Percentiles rank a stretch among this genome's conserved stretches.
These are phyloP conservation scores for Mycosphaerelloides madeirae DNA, from an alignment of 2,329 filamentous ascomycete species.

Conservation along the genomic window DNA sequence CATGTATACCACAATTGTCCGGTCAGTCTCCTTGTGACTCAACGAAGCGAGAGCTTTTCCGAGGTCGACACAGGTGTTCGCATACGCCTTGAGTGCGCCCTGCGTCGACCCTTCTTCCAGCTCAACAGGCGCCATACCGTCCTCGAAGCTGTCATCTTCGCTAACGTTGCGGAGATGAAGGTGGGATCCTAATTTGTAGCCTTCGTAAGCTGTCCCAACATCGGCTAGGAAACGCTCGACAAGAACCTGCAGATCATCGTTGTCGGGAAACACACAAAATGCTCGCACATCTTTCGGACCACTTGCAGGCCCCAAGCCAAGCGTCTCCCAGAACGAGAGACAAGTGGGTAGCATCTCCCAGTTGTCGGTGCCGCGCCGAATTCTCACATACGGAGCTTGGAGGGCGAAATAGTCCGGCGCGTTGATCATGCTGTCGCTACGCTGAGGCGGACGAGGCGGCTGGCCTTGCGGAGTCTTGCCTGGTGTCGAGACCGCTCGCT, in stretches of 20 bases:
- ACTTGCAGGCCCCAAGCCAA: constrained; percentile 67
- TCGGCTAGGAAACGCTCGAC: constrained; percentile 62
- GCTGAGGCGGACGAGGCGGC: constrained; percentile 28
- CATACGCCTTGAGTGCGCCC: constrained; percentile 21
- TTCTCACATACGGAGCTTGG: constrained; percentile 64
- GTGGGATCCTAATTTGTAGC: constrained; percentile 59
- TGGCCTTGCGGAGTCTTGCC: constrained; percentile 23
- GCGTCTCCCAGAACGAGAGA: constrained; percentile 73
- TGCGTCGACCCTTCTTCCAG: constrained; percentile 17
- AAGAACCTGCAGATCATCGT: constrained; percentile 58
- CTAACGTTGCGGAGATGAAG: constrained; percentile 47
- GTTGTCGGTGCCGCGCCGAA: constrained; percentile 64
- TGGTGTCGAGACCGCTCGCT: constrained; percentile 11
- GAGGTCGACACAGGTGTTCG: constrained; percentile 21
- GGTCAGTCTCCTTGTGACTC: constrained; percentile 36
- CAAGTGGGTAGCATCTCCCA: constrained; percentile 72
- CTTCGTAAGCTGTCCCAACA: constrained; percentile 67
- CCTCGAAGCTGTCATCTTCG: constrained; percentile 21
- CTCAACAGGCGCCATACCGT: constrained; percentile 38
- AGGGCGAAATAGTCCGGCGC: constrained; percentile 54
- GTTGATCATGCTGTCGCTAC: constrained; percentile 23
- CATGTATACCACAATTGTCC: constrained; percentile 66
- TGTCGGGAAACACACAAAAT: constrained; percentile 65
- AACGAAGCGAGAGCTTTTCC: constrained; percentile 26
- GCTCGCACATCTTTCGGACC: constrained; percentile 67